Percentiles rank a stretch among this genome's conserved stretches.
These are phyloP conservation scores for Lophiotrema nucula DNA, from an alignment of 495 filamentous ascomycete genomes.

Conservation along the genomic window DNA sequence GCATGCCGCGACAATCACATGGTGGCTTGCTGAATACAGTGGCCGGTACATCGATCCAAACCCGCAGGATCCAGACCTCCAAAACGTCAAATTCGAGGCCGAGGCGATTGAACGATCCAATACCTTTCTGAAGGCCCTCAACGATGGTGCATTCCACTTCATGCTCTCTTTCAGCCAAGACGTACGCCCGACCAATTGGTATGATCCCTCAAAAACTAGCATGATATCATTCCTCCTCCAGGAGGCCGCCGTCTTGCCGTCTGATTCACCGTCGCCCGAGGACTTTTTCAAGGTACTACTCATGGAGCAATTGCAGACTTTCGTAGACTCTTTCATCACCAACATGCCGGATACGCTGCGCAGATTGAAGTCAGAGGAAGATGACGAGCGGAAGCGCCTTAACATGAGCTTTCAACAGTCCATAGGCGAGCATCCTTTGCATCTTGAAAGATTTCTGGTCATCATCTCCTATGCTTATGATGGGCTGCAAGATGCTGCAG, in stretches of 20 bases:
- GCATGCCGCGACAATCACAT: constrained; percentile 68
- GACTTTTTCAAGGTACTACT: constrained; percentile 63
- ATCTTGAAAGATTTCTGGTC: constrained; percentile 86
- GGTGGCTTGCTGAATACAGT: constrained; percentile 92
- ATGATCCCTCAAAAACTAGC: constrained; percentile 72
- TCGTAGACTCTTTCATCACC: constrained; percentile 85
- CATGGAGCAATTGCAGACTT: constrained; percentile 77
- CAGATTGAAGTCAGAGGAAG: constrained; percentile 81
- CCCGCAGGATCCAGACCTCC: constrained; percentile 50
- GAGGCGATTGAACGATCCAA: constrained; percentile 69
- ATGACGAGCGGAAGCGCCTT: constrained; percentile 74
- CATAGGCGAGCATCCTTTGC: constrained; percentile 66
- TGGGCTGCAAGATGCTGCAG: constrained; percentile 72
- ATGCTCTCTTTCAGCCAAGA: constrained; percentile 80
- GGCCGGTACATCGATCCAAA: constrained; percentile 77
- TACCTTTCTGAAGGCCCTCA: constrained; percentile 71
- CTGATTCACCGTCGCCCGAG: constrained; percentile 62
- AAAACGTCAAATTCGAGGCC: constrained; percentile 57
- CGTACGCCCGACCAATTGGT: constrained; percentile 71
- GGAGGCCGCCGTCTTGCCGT: constrained; percentile 64
- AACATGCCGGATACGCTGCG: constrained; percentile 93
- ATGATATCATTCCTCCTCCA: constrained; percentile 74
- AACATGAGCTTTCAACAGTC: constrained; percentile 49
- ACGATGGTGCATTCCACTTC: constrained; percentile 90
- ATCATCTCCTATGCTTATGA: constrained; percentile 92